Percentiles rank a stretch among this genome's conserved stretches.
phyloP scores from a whole-genome alignment of 2,329 filamentous ascomycete genomes.

The Fusarium phyllophilum region DNA sequence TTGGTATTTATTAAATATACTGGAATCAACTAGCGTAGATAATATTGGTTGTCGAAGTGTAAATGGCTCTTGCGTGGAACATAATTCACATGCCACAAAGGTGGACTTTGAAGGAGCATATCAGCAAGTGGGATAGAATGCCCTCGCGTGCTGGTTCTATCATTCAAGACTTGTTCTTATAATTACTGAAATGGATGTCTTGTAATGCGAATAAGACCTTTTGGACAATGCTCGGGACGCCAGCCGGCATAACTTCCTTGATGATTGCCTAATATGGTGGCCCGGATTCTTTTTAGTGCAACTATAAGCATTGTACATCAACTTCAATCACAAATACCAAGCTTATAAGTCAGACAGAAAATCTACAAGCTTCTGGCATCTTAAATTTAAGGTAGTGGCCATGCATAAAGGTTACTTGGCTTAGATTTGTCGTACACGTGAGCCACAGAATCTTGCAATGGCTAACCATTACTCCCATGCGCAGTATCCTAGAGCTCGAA shows the following conservation, averaged over 20 bases:
- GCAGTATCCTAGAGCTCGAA: neutral
- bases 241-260: neutral
- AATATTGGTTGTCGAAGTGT: neutral
- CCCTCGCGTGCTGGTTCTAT: neutral
- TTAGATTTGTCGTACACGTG: neutral
- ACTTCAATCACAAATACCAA: neutral
- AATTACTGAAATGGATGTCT: neutral
- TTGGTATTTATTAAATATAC: constrained; percentile 1
- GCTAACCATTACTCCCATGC: neutral
- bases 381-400: neutral
- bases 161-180: neutral
- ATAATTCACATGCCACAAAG: neutral
- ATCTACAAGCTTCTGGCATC: constrained; percentile 16
- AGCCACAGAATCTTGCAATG: neutral
- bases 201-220: neutral
- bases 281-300: constrained; percentile 7
- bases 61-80: constrained; percentile 2
- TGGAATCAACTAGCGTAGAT: neutral
- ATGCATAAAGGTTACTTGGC: neutral
- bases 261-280: constrained; percentile 30
- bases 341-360: neutral
- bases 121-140: neutral
- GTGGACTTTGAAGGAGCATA: neutral
- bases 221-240: neutral
- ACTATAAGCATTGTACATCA: neutral